Evolutionary conservation across 2,329 filamentous ascomycete species (phyloP), one percentile per base, ranked within the genome.

Genomic region (Fusarium sp.): DNA sequence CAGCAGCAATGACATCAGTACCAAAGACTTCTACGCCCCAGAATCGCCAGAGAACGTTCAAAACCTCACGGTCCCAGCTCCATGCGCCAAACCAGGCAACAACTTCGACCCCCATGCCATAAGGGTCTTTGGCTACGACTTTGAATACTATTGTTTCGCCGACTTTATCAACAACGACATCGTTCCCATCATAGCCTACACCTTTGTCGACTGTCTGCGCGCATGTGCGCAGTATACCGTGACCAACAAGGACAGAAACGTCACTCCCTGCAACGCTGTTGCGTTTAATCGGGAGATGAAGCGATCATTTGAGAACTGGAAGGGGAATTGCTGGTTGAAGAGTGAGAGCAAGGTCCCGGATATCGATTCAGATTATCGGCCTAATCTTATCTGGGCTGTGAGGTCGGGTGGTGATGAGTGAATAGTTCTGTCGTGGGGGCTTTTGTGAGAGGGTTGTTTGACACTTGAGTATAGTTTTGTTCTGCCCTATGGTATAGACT

Each of bases 311-410:
- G 13, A 35, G 0, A 15, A 11, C 1, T 37, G 36, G 11, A 25
- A 33, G 3, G 53, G 23, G 0, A 59, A 58, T 21, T 59, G 53
- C 11, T 58, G 56, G 53, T 25, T 59, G 4, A 58, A 58, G 21
- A 25, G 3, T 0, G 55, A 53, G 14, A 43, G 36, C 9, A 45
- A 19, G 4, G n/a, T 23, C 7, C 23, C 27, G 9, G 55, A 56
- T 4, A 42, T 52, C 1, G 37, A 41, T 6, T 15, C 19, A 2
- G 53, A 57, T 9, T 10, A 21, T 10, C 41, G 48, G 4, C 50
- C 51, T n/a, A 19, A 9, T 13, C 55, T 55, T 49, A 8, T 57
- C 8, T 57, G 55, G 32, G 53, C 53, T 1, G 25, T 23, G 19
- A 55, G 42, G 31, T 14, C 31, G 3, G 14, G 4, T 6, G 31